Evolutionary conservation across 495 filamentous ascomycete species (phyloP).

Genomic region (Cryomyces minteri): DNA sequence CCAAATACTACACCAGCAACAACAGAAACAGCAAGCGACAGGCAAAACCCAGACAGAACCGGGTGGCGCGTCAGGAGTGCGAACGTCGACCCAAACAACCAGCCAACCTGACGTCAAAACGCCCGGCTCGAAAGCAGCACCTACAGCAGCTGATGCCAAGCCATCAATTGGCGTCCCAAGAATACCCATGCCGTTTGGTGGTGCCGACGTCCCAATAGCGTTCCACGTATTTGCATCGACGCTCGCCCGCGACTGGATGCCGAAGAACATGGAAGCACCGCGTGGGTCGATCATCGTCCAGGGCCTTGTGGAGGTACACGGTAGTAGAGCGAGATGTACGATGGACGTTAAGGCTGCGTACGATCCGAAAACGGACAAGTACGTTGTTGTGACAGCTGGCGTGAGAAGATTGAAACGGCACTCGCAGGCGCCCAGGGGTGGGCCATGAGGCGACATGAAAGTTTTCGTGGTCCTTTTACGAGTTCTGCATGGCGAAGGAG

Average conservation of each 20-base stretch:
- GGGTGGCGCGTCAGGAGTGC: neutral
- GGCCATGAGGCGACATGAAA: conserved; percentile 3
- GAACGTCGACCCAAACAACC: neutral
- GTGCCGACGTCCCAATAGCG: conserved; percentile 13
- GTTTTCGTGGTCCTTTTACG: too few species aligned
- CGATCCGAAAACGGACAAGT: conserved; percentile 28
- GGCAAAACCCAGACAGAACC: neutral
- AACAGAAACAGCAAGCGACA: too few species aligned
- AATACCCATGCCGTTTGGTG: neutral
- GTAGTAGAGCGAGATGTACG: conserved; percentile 33
- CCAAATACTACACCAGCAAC: neutral
- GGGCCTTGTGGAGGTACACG: conserved; percentile 47
- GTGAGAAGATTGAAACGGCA: conserved; percentile 14
- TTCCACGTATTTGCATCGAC: conserved; percentile 34
- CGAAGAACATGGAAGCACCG: conserved; percentile 27
- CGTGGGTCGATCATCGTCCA: conserved; percentile 44
- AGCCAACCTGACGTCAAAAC: neutral
- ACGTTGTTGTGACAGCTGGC: conserved; percentile 7
- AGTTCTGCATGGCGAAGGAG: too few species aligned
- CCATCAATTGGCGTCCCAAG: conserved; percentile 3
- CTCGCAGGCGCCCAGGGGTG: conserved; percentile 17
- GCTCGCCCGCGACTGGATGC: conserved; percentile 27
- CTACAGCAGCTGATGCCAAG: conserved; percentile 1
- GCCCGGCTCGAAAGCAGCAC: neutral
- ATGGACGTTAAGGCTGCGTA: conserved; percentile 41